Percentiles rank a stretch among this genome's conserved stretches.
Conservation (phyloP, 1,284 basidiomycete species). For the Trichosporon asahii region DNA sequence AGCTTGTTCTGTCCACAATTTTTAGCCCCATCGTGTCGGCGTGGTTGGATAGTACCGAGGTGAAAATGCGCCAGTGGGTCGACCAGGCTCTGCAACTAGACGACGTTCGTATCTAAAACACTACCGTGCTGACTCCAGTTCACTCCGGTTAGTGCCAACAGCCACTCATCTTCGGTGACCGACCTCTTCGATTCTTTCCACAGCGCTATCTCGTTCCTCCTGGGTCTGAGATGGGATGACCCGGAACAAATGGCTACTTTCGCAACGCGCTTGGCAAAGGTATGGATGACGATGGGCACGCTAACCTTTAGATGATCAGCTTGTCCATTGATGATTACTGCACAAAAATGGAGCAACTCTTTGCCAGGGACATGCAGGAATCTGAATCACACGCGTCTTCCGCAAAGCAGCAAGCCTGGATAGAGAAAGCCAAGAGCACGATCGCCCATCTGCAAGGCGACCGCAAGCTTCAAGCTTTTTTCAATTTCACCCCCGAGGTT, state of each 20-base stretch:
- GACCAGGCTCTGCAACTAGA: slow-evolving; percentile 82
- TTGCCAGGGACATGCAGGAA: slow-evolving; percentile 77
- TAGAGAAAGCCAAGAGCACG: slow-evolving; percentile 81
- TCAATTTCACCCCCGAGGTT: slow-evolving; percentile 78
- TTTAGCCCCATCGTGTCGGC: slow-evolving; percentile 85
- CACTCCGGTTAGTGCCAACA: slow-evolving; percentile 73
- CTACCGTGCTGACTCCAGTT: slow-evolving; percentile 56
- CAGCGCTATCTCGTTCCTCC: slow-evolving; percentile 82
- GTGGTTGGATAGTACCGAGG: slow-evolving; percentile 87
- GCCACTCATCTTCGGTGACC: slow-evolving; percentile 91
- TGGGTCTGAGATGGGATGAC: slow-evolving; percentile 88
- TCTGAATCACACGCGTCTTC: slow-evolving; percentile 54
- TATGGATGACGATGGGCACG: slow-evolving; percentile 33
- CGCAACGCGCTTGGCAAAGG: slow-evolving; percentile 81
- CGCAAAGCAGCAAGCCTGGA: slow-evolving; percentile 73
- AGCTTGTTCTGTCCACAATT: slow-evolving; percentile 67
- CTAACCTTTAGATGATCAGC: slow-evolving; percentile 68
- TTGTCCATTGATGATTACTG: slow-evolving; percentile 92
- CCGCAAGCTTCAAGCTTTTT: slow-evolving; percentile 64
- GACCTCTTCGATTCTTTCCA: slow-evolving; percentile 93
- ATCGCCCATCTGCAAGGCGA: slow-evolving; percentile 70
- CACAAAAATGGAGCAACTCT: slow-evolving; percentile 77
- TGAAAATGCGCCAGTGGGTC: slow-evolving; percentile 91
- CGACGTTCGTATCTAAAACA: slow-evolving; percentile 58
- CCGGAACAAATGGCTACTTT: slow-evolving; percentile 84